phyloP scores from a whole-genome alignment of 352 stramenopile genomes.

The Phytophthora fragariae region DNA sequence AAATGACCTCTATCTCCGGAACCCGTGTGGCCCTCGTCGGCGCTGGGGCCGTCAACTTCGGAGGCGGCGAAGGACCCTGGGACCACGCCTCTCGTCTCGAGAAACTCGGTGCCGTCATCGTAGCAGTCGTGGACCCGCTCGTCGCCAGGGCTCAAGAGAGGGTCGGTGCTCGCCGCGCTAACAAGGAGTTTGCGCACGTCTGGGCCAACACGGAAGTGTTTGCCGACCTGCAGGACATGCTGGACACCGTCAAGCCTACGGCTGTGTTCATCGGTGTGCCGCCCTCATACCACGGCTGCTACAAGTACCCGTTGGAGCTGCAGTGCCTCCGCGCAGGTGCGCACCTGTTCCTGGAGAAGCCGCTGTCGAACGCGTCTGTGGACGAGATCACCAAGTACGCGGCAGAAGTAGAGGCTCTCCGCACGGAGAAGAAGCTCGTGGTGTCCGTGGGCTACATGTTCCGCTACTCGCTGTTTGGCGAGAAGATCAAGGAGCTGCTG shows the following conservation, averaged over 20 bases:
- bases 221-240: constrained; percentile 40
- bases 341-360: constrained; percentile 49
- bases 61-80: constrained; percentile 44
- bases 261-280: constrained; percentile 48
- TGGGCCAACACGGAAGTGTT: constrained; percentile 43
- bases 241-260: constrained; percentile 37
- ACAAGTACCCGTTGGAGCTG: constrained; percentile 47
- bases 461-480: constrained; percentile 41
- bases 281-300: constrained; percentile 50
- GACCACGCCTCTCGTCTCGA: constrained; percentile 48
- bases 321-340: constrained; percentile 38
- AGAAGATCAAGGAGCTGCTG: constrained; percentile 45
- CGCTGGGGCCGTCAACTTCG: constrained; percentile 50
- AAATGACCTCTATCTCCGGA: constrained; percentile 31
- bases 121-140: constrained; percentile 44
- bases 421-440: constrained; percentile 39
- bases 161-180: constrained; percentile 28
- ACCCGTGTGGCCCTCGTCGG: constrained; percentile 45
- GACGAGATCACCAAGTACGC: constrained; percentile 43
- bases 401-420: constrained; percentile 33
- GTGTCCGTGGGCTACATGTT: constrained; percentile 54
- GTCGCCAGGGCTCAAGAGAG: constrained; percentile 36
- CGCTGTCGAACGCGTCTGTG: constrained; percentile 41
- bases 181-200: constrained; percentile 35
- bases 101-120: constrained; percentile 40